Base-by-base conservation (phyloP, 192 early-diverging fungal species). In the Gonapodya prolifera region DNA sequence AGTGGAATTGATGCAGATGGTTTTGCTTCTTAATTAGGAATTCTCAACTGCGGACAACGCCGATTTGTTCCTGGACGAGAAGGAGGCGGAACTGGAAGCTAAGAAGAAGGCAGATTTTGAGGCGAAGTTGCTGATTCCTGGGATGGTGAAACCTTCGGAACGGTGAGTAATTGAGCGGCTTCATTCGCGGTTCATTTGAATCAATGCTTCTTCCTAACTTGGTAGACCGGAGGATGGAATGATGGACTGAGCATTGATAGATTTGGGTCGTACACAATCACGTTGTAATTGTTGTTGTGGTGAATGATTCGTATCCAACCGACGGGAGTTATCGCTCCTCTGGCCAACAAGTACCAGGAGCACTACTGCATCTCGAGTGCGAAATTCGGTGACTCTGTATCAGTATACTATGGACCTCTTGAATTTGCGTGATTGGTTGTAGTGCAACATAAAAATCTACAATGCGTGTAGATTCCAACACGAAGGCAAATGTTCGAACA, bases 61-160 rank as follows among this genome's bases (percentile, higher is more conserved):
- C 33, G 84, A 89, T 30, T 81, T 98, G 70, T 98, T 88, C 81
- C 84, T 95, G 80, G 94, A 95, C 76, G 96, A 98, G 81, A 87
- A 92, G 77, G 97, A 99, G 85, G 88, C 87, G 33, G 94, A 94
- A 78, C 83, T 90, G 18, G 91, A 93, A 78, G 79, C 78, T 70
- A 93, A 91, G 84, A 89, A 89, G 83, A 89, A 94, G 85, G 80
- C 80, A 80, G 95, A 96, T 34, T 85, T 91, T 81, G 93, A 94
- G 78, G 87, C 89, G 76, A 94, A 94, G 17, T 81, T 93, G 76
- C 85, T 87, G 80, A 92, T 99, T 84, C 97, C 97, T 1, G 97
- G 97, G 70, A 93, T 99, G 92, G 86, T 99, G 75, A 99, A 99
- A 84, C 96, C 96, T 8, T 85, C 87, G n/a, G 94, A 95, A 1